Conservation (phyloP, 2,329 filamentous ascomycete species). For the Ceratocystis variospora region DNA sequence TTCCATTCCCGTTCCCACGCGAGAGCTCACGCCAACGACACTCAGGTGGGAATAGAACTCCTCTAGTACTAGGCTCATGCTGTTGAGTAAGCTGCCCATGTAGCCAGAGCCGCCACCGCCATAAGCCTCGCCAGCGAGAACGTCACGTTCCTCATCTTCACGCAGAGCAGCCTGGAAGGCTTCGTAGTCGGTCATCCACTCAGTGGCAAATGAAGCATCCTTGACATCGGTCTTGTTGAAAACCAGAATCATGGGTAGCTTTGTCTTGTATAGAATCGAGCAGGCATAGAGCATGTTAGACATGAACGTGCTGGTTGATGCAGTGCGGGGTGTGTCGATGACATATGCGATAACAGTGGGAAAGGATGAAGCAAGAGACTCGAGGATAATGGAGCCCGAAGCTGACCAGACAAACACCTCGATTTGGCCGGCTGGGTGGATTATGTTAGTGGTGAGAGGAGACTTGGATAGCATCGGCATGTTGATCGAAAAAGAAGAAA, state of each 20-base stretch:
- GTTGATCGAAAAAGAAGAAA: neutral
- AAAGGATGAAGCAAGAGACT: constrained; percentile 83
- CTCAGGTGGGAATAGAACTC: constrained; percentile 93
- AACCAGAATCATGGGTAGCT: constrained; percentile 93
- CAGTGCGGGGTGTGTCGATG: constrained; percentile 88
- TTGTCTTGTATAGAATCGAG: constrained; percentile 97
- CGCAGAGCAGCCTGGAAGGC: constrained; percentile 78
- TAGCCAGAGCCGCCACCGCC: constrained; percentile 72
- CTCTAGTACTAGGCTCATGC: constrained; percentile 93
- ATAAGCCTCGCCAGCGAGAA: constrained; percentile 59
- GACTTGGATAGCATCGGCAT: neutral
- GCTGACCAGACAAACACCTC: constrained; percentile 99
- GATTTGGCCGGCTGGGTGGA: constrained; percentile 62
- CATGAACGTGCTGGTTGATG: constrained; percentile 95
- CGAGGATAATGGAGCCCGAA: constrained; percentile 82
- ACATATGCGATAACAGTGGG: constrained; percentile 95
- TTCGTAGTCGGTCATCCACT: constrained; percentile 99
- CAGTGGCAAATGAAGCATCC: constrained; percentile 78
- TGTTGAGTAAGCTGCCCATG: constrained; percentile 90
- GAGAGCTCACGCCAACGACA: constrained; percentile 84
- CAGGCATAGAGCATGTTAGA: constrained; percentile 99
- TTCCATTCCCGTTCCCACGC: constrained; percentile 81
- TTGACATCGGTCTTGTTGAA: constrained; percentile 99
- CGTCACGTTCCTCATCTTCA: constrained; percentile 64
- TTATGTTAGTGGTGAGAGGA: neutral